Evolutionary conservation across 495 filamentous ascomycete species (phyloP).

Genomic region (Immersiella caudata): DNA sequence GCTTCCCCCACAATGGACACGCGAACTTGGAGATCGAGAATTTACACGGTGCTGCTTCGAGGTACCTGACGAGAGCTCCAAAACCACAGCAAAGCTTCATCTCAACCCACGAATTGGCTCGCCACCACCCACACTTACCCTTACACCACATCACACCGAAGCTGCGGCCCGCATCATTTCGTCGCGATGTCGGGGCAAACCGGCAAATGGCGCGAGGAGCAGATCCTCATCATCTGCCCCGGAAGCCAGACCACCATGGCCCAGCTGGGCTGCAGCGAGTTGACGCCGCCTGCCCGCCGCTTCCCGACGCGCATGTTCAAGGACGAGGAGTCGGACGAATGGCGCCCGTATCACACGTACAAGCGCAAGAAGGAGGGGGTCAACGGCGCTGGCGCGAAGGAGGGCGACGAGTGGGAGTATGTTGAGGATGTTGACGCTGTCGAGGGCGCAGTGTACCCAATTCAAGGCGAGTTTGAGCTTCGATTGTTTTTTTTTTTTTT

Average conservation of each 20-base stretch:
- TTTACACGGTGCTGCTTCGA: slow-evolving; percentile 12
- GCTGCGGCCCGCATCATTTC: not conserved
- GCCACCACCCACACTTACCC: not conserved
- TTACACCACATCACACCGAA: not conserved
- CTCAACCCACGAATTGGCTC: not conserved
- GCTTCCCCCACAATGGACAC: slow-evolving; percentile 5
- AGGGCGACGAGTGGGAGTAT: slow-evolving; percentile 56
- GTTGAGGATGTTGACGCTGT: slow-evolving; percentile 86
- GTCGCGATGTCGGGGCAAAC: slow-evolving; percentile 49
- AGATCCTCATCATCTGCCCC: slow-evolving; percentile 78
- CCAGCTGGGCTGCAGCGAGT: slow-evolving; percentile 89
- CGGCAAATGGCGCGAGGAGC: slow-evolving; percentile 58
- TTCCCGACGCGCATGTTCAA: slow-evolving; percentile 93
- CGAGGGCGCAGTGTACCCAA: slow-evolving; percentile 87
- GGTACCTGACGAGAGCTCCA: not conserved
- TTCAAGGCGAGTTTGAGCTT: slow-evolving; percentile 52
- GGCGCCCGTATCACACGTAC: slow-evolving; percentile 79
- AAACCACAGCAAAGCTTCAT: slow-evolving; percentile 7
- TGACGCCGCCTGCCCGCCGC: slow-evolving; percentile 79
- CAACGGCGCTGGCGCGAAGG: slow-evolving; percentile 26
- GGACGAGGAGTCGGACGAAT: slow-evolving; percentile 75
- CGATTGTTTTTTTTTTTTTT: not conserved
- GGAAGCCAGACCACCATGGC: slow-evolving; percentile 92
- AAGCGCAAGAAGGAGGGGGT: slow-evolving; percentile 63
- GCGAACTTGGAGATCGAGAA: slow-evolving; percentile 14